A percentile compares a stretch with the other conserved stretches of the same genome.
Evolutionary conservation across 192 early-diverging fungal species (phyloP).

Genomic region (Rhizophagus prolifer): DNA sequence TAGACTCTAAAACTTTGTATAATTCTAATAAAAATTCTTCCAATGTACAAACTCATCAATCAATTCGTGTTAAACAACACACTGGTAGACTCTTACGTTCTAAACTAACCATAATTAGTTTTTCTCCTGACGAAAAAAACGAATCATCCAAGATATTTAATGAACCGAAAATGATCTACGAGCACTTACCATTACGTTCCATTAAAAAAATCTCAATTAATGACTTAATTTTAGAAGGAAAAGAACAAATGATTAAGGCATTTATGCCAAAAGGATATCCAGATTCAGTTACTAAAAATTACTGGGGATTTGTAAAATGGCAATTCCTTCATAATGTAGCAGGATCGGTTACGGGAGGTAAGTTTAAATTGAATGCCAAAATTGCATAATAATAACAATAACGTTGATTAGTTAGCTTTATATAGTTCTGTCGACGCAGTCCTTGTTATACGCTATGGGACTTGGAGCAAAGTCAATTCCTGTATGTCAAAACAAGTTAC

Average conservation of each 20-base stretch:
- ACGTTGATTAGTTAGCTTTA: neutral
- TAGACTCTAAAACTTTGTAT: neutral
- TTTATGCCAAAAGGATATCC: slow-evolving; percentile 81
- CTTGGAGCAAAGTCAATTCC: slow-evolving; percentile 73
- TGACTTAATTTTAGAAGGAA: slow-evolving; percentile 7
- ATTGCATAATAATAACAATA: neutral
- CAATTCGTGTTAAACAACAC: neutral
- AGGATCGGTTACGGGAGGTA: slow-evolving; percentile 72
- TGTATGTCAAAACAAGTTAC: slow-evolving; percentile 22
- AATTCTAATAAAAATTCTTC: neutral
- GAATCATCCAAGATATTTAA: neutral
- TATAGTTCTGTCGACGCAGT: slow-evolving; percentile 77
- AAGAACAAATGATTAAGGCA: slow-evolving; percentile 33
- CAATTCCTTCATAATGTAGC: slow-evolving; percentile 76
- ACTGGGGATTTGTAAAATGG: slow-evolving; percentile 73
- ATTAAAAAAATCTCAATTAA: slow-evolving; percentile 8
- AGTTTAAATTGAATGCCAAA: slow-evolving; percentile 30
- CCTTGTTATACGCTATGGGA: slow-evolving; percentile 82
- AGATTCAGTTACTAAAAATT: slow-evolving; percentile 70
- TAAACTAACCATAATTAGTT: slow-evolving; percentile 1
- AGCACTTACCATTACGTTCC: neutral
- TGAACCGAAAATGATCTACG: neutral
- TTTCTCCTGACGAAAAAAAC: neutral
- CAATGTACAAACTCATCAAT: neutral
- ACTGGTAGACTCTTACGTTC: slow-evolving; percentile 1